Percentiles rank a stretch among this genome's conserved stretches.
Evolutionary conservation across 768 basidiomycete species (phyloP).

Genomic region (Symmetrospora coprosmae): DNA sequence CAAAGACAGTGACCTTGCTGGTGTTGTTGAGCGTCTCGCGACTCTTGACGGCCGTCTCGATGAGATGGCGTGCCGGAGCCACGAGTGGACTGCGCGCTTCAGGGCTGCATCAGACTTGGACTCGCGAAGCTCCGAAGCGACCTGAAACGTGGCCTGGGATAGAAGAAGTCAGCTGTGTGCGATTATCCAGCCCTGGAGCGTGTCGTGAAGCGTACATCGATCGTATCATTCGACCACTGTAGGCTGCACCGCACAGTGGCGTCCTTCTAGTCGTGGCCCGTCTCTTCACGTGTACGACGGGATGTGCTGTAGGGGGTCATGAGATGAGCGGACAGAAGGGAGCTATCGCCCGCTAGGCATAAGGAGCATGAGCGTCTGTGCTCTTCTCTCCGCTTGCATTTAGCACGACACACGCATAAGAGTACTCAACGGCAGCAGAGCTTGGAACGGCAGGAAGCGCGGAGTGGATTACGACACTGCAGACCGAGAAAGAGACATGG

Average conservation of each 20-base stretch:
- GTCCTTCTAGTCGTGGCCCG: conserved; percentile 58
- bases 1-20: conserved; percentile 65
- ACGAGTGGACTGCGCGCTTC: conserved; percentile 69
- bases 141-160: conserved; percentile 59
- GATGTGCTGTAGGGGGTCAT: conserved; percentile 57
- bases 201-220: neutral
- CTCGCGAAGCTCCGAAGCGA: conserved; percentile 69
- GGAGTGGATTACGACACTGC: too few species aligned
- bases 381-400: too few species aligned
- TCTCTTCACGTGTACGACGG: conserved; percentile 87
- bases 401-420: too few species aligned
- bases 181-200: too few species aligned
- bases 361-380: too few species aligned
- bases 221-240: neutral
- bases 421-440: too few species aligned
- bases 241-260: conserved; percentile 37
- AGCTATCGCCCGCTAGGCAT: too few species aligned
- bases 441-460: too few species aligned
- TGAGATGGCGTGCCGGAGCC: conserved; percentile 76
- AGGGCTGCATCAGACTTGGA: conserved; percentile 66
- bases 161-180: too few species aligned
- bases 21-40: conserved; percentile 51
- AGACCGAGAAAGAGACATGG: too few species aligned
- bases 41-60: conserved; percentile 47
- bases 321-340: too few species aligned